Conservation (phyloP, 768 basidiomycete genomes). For the Candolleomyces eurysporus region DNA sequence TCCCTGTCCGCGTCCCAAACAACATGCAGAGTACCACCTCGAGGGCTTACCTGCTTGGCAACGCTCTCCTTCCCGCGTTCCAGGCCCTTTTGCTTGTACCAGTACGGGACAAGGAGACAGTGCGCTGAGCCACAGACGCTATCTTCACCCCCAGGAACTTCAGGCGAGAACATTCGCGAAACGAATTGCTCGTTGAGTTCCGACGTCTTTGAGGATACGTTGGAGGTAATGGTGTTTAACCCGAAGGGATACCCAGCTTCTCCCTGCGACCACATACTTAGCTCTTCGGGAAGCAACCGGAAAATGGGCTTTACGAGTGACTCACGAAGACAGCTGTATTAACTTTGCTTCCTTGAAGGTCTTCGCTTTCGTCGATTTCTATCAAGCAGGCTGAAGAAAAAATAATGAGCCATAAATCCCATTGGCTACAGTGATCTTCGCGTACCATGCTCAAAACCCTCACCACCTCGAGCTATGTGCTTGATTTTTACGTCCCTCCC, state of each 20-base stretch:
- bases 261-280: constrained; percentile 17
- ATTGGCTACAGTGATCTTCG: neutral
- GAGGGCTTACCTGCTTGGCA: constrained; percentile 51
- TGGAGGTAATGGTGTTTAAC: constrained; percentile 39
- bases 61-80: constrained; percentile 29
- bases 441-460: neutral
- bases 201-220: constrained; percentile 22
- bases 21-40: constrained; percentile 46
- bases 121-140: constrained; percentile 56
- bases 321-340: constrained; percentile 35
- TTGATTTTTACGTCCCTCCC: constrained; percentile 36
- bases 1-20: constrained; percentile 32
- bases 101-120: constrained; percentile 48
- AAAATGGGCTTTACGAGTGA: neutral
- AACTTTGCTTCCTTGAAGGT: constrained; percentile 29
- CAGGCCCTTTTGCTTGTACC: constrained; percentile 36
- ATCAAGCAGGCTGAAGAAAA: constrained; percentile 32
- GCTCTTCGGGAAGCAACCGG: neutral
- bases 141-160: constrained; percentile 39
- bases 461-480: constrained; percentile 21
- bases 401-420: neutral
- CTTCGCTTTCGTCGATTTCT: constrained; percentile 39
- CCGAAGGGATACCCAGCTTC: constrained; percentile 27
- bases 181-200: constrained; percentile 33
- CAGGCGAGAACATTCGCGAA: constrained; percentile 51